Evolutionary conservation across 768 basidiomycete genomes (phyloP), one percentile per base, ranked within the genome.

Genomic region (Aureoboletus auriporus): DNA sequence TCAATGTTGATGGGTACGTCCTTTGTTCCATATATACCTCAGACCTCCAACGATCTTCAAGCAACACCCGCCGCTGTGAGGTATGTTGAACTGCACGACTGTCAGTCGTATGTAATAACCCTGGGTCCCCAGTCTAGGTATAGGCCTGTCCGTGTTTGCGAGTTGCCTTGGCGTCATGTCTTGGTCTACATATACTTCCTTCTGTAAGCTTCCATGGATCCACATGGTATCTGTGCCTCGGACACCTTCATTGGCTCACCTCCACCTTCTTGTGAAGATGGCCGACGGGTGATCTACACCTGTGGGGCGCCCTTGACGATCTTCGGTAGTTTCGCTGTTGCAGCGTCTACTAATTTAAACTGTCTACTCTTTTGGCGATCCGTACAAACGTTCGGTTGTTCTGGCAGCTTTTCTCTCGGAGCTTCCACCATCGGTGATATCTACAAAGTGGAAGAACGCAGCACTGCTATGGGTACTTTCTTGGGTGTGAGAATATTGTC

Each of bases 11-110:
- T 86, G 0, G 70, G 78, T 8, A 83, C 79, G 0, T 79, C 79
- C 0, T 89, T 91, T 62, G 74, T 88, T 2, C 88, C 88, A 0
- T 80, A 81, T 0, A 84, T 91, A 46, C 86, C 87, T 0, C 76
- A 84, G 42, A 81, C 92, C 38, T 80, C 88, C 6, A 66, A 63
- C 23, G 87, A 92, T 50, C 64, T 92, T 7, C 40, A 76, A 26
- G 72, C 83, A 0, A 78, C 85, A 0, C 75, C 75, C 0, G 56
- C 76, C 12, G 63, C 83, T n/a, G 74, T 89, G 42, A 85, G 81
- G 81, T 80, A 47, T 29, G 54, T 47, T 31, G 9, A 38, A n/a
- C 13, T 13, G 12, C 20, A 3, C 13, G 4, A 14, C 7, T 41
- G 13, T 17, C 8, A 6, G 20, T 23, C 16, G 16, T 10, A 2